Evolutionary conservation across 208 protist species (phyloP).

Genomic region (Trypanosoma theileri): DNA sequence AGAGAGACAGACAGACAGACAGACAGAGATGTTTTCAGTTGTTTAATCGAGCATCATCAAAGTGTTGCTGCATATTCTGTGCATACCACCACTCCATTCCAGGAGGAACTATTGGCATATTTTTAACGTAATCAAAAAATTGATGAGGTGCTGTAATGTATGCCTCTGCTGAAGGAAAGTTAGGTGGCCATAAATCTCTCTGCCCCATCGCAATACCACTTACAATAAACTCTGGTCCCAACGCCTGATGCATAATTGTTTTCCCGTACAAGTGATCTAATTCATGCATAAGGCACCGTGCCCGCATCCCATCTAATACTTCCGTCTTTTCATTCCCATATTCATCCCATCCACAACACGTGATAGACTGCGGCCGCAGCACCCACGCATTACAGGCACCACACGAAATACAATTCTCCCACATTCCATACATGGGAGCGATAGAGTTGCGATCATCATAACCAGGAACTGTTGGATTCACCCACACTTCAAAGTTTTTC

Average conservation of each 20-base stretch:
- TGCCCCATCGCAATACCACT: slow-evolving; percentile 73
- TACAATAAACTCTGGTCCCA: slow-evolving; percentile 81
- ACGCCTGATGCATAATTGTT: slow-evolving; percentile 77
- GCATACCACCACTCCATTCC: slow-evolving; percentile 86
- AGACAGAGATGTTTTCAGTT: slow-evolving; percentile 13
- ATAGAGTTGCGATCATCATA: slow-evolving; percentile 72
- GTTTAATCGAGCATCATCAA: slow-evolving; percentile 43
- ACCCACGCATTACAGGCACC: slow-evolving; percentile 75
- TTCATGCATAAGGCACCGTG: slow-evolving; percentile 89
- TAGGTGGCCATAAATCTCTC: slow-evolving; percentile 76
- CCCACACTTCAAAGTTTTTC: slow-evolving; percentile 82
- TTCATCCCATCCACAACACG: slow-evolving; percentile 64
- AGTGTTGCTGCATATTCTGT: slow-evolving; percentile 50
- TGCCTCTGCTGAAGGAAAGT: slow-evolving; percentile 87
- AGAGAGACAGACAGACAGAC: slow-evolving; percentile 8
- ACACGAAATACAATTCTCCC: slow-evolving; percentile 90
- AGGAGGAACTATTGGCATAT: slow-evolving; percentile 64
- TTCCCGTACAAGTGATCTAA: slow-evolving; percentile 84
- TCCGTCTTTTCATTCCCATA: slow-evolving; percentile 76
- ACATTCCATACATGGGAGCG: slow-evolving; percentile 91
- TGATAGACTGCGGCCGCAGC: slow-evolving; percentile 78
- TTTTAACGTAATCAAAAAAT: slow-evolving; percentile 89
- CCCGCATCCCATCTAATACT: slow-evolving; percentile 81
- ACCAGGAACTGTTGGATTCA: slow-evolving; percentile 75
- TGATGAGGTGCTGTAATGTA: slow-evolving; percentile 66